Evolutionary conservation across 352 stramenopile species (phyloP), one percentile per base, ranked within the genome.

Genomic region (Globisporangium alternatum): DNA sequence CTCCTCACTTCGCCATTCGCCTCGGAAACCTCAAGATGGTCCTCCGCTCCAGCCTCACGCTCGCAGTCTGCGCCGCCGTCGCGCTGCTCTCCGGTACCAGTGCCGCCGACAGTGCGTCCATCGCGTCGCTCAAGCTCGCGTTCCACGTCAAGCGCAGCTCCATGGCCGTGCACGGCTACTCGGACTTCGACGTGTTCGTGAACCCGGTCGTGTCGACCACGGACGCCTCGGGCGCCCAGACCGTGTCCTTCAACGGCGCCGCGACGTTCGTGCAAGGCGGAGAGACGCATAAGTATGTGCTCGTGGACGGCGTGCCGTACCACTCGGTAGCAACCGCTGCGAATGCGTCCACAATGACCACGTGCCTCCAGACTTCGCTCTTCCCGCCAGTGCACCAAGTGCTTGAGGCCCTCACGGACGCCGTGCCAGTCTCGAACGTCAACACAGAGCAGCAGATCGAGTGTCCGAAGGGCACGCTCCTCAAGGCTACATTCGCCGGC

Each of bases 91-190:
- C 15, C 58, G 35, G 33, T 21, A 17, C 31, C 37, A 31, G 12
- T 8, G 45, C 31, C 21, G 47, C 12, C 6, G 39, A 19, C 4
- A 15, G 5, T 6, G 39, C 3, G 39, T n/a, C 71, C 22, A 62
- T 79, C 28, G 59, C 74, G 17, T 79, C 66, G 15, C 57, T 82
- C 49, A 72, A 71, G 21, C 62, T 85, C 7, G 67, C 54, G 7
- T 77, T 89, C 71, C 70, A 74, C 39, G 74, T 81, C 63, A 80
- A 86, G 56, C 77, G 80, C 22, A 70, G 64, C 52, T 75, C 77
- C 21, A 86, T 89, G 77, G 66, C 71, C 15, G 66, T 85, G 45
- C 78, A 86, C 54, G 74, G 76, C n/a, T 41, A 72, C 37, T 70
- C 69, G 52, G 67, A 57, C 53, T 83, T 86, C 17, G 68, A 79